phyloP scores from a whole-genome alignment of 306 rosid species.

The Cicer yamashitae region DNA sequence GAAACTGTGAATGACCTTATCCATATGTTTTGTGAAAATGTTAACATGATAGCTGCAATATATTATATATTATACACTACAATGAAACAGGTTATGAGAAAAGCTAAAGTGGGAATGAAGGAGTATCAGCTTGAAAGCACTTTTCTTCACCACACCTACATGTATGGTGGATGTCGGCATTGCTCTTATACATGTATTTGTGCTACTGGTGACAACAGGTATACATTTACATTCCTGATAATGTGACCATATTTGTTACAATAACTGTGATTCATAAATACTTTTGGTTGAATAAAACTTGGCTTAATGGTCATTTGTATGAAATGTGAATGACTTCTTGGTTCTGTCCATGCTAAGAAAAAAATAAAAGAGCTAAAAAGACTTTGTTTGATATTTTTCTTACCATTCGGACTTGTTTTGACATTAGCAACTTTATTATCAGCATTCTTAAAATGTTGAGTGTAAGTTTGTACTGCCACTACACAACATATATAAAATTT shows the following conservation, averaged over 20 bases:
- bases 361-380: background rate
- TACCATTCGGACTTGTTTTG: conserved; percentile 24
- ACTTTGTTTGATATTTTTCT: conserved; percentile 26
- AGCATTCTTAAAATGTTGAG: conserved; percentile 14
- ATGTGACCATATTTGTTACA: conserved; percentile 9
- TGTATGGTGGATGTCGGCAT: conserved; percentile 98
- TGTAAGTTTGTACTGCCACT: background rate
- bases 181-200: conserved; percentile 97
- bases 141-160: conserved; percentile 93
- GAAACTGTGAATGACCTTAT: background rate
- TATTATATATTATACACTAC: conserved; percentile 18
- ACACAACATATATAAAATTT: background rate
- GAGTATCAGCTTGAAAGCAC: conserved; percentile 93
- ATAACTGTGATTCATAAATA: conserved; percentile 12
- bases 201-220: conserved; percentile 92
- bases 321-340: conserved; percentile 31
- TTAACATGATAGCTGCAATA: conserved; percentile 13
- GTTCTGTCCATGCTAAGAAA: conserved; percentile 2
- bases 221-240: conserved; percentile 20
- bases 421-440: conserved; percentile 3
- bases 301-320: conserved; percentile 3
- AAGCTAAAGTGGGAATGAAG: conserved; percentile 76
- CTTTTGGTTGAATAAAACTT: conserved; percentile 2
- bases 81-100: conserved; percentile 79
- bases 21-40: conserved; percentile 31